Percentiles rank a stretch among this genome's conserved stretches.
These are phyloP conservation scores for Lithospermum erythrorhizon DNA, from an alignment of 257 asterid species.

Conservation along the genomic window DNA sequence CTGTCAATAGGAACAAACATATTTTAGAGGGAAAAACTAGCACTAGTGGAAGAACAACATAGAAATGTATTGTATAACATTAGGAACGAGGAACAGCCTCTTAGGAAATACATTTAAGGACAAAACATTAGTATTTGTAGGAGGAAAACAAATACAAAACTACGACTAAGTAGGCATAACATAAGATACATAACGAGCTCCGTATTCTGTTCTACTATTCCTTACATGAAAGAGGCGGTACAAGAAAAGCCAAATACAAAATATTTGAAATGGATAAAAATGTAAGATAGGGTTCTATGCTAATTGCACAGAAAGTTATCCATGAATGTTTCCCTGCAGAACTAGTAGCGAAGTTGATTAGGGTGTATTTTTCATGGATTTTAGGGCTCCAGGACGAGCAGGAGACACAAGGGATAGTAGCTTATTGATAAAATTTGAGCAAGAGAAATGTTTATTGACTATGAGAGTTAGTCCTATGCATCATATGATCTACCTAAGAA, in stretches of 20 bases:
- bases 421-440: background rate
- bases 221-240: background rate
- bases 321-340: too few species aligned
- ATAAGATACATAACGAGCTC: background rate
- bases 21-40: background rate
- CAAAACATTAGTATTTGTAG: background rate
- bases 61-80: background rate
- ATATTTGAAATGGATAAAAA: background rate
- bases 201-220: background rate
- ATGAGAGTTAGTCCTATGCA: background rate
- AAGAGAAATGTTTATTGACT: background rate
- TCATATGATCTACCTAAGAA: background rate
- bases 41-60: background rate
- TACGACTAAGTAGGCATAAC: background rate
- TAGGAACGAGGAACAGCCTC: background rate
- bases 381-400: too few species aligned
- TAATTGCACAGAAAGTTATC: too few species aligned
- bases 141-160: background rate
- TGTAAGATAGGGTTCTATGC: background rate
- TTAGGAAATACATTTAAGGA: background rate
- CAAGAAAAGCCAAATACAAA: background rate
- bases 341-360: too few species aligned
- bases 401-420: background rate
- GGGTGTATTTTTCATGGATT: too few species aligned
- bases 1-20: slow-evolving; percentile 26